A percentile compares a stretch with the other conserved stretches of the same genome.
Conservation (phyloP, 2,329 filamentous ascomycete genomes). For the Hysterium pulicare region DNA sequence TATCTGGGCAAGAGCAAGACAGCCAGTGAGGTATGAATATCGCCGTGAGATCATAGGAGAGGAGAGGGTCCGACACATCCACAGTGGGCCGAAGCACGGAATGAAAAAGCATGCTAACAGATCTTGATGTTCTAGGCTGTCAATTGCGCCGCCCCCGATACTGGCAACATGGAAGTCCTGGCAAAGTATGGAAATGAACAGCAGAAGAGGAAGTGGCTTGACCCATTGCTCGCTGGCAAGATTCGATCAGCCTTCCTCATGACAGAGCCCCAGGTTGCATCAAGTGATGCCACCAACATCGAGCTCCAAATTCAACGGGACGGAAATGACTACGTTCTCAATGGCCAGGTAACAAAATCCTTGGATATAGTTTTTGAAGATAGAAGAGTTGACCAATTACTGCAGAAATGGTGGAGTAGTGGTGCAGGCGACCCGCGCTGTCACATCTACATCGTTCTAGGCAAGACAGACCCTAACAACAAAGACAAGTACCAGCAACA, state of each 20-base stretch:
- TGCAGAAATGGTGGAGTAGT: conserved; percentile 98
- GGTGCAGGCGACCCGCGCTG: conserved; percentile 91
- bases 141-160: conserved; percentile 89
- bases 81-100: neutral
- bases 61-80: neutral
- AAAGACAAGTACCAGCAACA: conserved; percentile 81
- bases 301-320: conserved; percentile 77
- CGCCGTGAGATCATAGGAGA: neutral
- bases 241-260: conserved; percentile 90
- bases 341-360: conserved; percentile 63
- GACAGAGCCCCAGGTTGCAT: conserved; percentile 87
- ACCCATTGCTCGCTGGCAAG: conserved; percentile 75
- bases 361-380: neutral
- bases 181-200: conserved; percentile 85
- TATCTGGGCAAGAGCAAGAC: conserved; percentile 81
- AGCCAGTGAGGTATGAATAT: conserved; percentile 47
- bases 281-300: conserved; percentile 90
- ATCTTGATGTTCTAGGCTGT: conserved; percentile 53
- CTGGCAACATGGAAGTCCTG: conserved; percentile 92
- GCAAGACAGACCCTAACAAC: conserved; percentile 78
- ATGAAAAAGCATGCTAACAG: neutral
- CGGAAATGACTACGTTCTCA: conserved; percentile 85
- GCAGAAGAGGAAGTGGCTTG: conserved; percentile 82
- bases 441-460: conserved; percentile 94
- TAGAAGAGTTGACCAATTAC: conserved; percentile 49